Percentiles rank a stretch among this genome's conserved stretches.
phyloP scores from a whole-genome alignment of 176 grass and related monocot species.

The Elaeis guineensis region DNA sequence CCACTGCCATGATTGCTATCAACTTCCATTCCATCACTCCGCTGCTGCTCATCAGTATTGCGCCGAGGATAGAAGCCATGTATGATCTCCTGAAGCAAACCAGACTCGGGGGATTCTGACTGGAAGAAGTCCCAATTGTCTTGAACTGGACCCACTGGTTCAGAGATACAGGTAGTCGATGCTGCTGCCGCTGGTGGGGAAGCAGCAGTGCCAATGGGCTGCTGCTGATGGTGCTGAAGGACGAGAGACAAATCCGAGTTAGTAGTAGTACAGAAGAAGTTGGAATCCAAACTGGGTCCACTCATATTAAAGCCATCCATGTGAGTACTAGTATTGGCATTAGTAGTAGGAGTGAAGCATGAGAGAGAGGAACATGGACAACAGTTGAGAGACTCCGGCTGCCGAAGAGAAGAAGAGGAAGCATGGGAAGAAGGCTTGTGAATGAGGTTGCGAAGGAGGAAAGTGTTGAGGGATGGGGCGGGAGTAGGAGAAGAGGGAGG shows the following conservation, averaged over 20 bases:
- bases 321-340: neutral
- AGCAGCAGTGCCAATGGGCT: neutral
- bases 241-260: neutral
- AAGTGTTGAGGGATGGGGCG: conserved; percentile 14
- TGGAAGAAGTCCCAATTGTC: conserved; percentile 43
- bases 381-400: neutral
- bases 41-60: too few relatives aligned
- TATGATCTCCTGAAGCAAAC: conserved; percentile 75
- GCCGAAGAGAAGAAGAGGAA: conserved; percentile 5
- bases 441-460: conserved; percentile 42
- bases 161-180: too few relatives aligned
- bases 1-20: too few relatives aligned
- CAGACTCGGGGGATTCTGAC: conserved; percentile 43
- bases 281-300: neutral
- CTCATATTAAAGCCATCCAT: too few relatives aligned
- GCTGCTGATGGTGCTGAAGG: neutral
- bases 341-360: neutral
- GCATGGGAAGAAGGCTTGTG: conserved; percentile 11
- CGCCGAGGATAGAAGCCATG: conserved; percentile 51
- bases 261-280: neutral
- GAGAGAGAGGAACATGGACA: neutral
- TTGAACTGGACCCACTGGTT: neutral
- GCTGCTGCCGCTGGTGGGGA: neutral
- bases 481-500: neutral
- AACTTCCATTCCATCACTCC: too few relatives aligned